Evolutionary conservation across 805 yeast species (phyloP).

Genomic region (Zygosaccharomyces kombuchaensis): DNA sequence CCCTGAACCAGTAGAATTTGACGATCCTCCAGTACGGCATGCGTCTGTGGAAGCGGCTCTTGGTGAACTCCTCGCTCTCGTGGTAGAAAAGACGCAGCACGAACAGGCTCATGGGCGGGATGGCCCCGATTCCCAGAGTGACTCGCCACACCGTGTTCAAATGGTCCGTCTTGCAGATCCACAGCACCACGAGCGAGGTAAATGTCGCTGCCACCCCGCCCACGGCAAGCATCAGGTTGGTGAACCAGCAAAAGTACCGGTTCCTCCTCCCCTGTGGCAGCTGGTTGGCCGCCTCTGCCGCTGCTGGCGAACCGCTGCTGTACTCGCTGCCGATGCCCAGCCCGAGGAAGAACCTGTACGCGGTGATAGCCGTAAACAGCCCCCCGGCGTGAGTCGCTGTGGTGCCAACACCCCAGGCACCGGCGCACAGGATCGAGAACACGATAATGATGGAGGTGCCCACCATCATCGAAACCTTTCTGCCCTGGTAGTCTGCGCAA

Average conservation of each 20-base stretch:
- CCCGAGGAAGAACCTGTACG: slow-evolving; percentile 83
- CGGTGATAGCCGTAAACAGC: slow-evolving; percentile 74
- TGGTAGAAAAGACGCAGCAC: slow-evolving; percentile 69
- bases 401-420: slow-evolving; percentile 74
- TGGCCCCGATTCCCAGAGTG: slow-evolving; percentile 83
- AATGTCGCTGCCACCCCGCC: slow-evolving; percentile 84
- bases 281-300: slow-evolving; percentile 82
- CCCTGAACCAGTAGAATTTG: slow-evolving; percentile 82
- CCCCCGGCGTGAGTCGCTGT: slow-evolving; percentile 59
- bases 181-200: slow-evolving; percentile 78
- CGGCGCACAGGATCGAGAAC: slow-evolving; percentile 75
- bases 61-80: slow-evolving; percentile 68
- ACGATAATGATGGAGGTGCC: slow-evolving; percentile 72
- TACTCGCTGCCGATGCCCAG: slow-evolving; percentile 93
- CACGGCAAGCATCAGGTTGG: slow-evolving; percentile 78
- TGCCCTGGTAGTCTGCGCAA: slow-evolving; percentile 71
- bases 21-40: slow-evolving; percentile 63
- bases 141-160: slow-evolving; percentile 88
- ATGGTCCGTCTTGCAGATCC: slow-evolving; percentile 72
- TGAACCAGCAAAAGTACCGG: slow-evolving; percentile 84
- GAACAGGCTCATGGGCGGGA: slow-evolving; percentile 77
- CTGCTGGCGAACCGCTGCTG: slow-evolving; percentile 89
- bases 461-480: slow-evolving; percentile 77
- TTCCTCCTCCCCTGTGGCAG: slow-evolving; percentile 81
- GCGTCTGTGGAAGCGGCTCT: slow-evolving; percentile 62